Percentiles rank a stretch among this genome's conserved stretches.
These are phyloP conservation scores for Aspergillus brunneoviolaceus DNA, from an alignment of 2,329 filamentous ascomycete genomes.

Conservation along the genomic window DNA sequence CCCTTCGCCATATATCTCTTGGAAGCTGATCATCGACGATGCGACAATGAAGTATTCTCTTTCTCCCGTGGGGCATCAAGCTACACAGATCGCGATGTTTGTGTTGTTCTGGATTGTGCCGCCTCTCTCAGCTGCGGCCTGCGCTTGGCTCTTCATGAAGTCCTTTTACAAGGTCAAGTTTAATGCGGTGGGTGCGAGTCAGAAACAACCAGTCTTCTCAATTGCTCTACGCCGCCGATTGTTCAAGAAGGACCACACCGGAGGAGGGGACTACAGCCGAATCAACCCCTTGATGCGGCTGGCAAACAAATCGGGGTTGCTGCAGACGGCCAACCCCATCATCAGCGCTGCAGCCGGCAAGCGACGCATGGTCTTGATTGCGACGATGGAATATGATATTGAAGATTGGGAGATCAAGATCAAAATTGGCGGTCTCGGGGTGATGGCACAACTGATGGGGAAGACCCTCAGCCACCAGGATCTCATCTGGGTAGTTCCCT, in stretches of 20 bases:
- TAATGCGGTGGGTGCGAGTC: conserved; percentile 56
- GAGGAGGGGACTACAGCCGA: not conserved
- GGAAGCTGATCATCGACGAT: conserved; percentile 56
- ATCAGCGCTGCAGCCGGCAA: conserved; percentile 21
- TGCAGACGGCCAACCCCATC: conserved; percentile 34
- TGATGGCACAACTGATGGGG: conserved; percentile 68
- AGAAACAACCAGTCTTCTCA: conserved; percentile 34
- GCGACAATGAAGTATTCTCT: conserved; percentile 52
- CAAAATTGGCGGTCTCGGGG: conserved; percentile 68
- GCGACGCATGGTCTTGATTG: conserved; percentile 61
- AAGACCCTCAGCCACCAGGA: conserved; percentile 63
- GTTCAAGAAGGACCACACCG: not conserved
- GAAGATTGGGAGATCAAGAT: conserved; percentile 68
- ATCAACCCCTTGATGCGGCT: conserved; percentile 32
- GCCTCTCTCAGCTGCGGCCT: conserved; percentile 48
- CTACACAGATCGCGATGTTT: conserved; percentile 54
- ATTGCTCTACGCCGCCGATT: conserved; percentile 7
- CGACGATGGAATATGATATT: conserved; percentile 70
- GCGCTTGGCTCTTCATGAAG: conserved; percentile 57
- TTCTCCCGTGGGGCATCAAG: conserved; percentile 53
- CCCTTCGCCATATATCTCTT: conserved; percentile 54
- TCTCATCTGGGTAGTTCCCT: conserved; percentile 62
- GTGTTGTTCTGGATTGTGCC: conserved; percentile 56
- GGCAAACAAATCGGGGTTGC: conserved; percentile 32
- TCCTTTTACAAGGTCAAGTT: conserved; percentile 64